Evolutionary conservation across 495 filamentous ascomycete species (phyloP), one percentile per base, ranked within the genome.

Genomic region (Pseudotulostoma volvatum): DNA sequence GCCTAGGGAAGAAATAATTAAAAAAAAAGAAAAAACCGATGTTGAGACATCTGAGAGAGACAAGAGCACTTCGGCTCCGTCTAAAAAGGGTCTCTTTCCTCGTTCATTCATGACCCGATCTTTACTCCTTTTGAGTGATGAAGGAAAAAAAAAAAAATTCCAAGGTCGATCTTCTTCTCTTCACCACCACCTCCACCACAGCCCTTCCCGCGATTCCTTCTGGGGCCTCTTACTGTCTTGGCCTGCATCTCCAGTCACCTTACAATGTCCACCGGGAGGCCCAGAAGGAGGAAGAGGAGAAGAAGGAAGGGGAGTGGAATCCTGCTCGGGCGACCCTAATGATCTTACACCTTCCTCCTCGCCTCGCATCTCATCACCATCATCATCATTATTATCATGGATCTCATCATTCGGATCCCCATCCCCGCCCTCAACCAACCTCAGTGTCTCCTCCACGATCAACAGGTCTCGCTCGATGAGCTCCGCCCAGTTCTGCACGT

Each of bases 401-500:
- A 34, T 38, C 33, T 14, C 44, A 1, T 44, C 50, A 36, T 46
- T 52, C 31, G 44, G 47, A 34, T 46, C 38, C 48, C 59, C 38
- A 55, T 54, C 41, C 52, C 54, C 48, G 47, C 52, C 43, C 53
- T 70, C 59, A 43, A 71, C 84, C 43, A 81, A 53, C 51, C 79
- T 60, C 56, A 93, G 49, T 38, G 83, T 84, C 71, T 94, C 86
- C 61, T 92, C 85, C 28, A 97, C 51, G 42, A 92, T 75, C 49
- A 86, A 51, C 44, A 97, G 71, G 61, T 95, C 88, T 55, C 83
- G 58, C 68, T 97, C 90, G 49, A 95, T 67, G 67, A 93, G 71
- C 73, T 97, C 90, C 31, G 88, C 88, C 87, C 87, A 95, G 54
- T 94, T 93, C 72, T 95, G 90, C 57, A 95, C 74, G 54, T 95